Base-by-base conservation (phyloP, 176 grass and related monocot species). In the Canna indica region DNA sequence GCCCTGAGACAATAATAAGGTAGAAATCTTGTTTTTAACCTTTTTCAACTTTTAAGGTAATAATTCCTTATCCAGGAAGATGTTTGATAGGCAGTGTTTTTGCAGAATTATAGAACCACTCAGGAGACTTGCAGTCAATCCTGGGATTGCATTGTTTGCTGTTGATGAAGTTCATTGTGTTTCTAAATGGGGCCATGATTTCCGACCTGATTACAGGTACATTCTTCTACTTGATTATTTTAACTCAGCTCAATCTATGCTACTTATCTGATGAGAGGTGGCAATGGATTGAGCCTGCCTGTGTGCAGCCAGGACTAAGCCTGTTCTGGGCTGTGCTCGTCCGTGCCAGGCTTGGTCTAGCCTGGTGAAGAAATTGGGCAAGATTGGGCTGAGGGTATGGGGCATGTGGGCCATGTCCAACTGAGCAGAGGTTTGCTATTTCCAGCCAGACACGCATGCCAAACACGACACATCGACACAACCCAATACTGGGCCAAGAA, bases 151-250 rank as follows among this genome's bases (percentile, higher is more conserved):
- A 62, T 84, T 92, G 62, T 97, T 97, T 83, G 86, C 88, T 22
- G 90, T 92, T 57, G 93, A 97, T 78, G 93, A 97, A 80, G 93
- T 81, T 78, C 93, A 92, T 67, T 97, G 93, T 75, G 86, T 92
- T 82, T 97, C 88, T 57, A 97, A 97, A 75, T 97, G 93, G 93
- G 93, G 93, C 32, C 93, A 97, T 1, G 88, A 97, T 85, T 97
- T 96, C 82, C 86, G 93, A 73, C 93, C 93, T 71, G 77, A 90
- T 68, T 97, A 92, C 81, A 87, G 88, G 93, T 97, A 73, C 80
- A 79, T 56, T 79, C 75, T 83, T 75, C n/a, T 83, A 50, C 77
- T 80, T 24, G 1, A 79, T 90, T 59, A 36, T 72, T 77, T 87
- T 60, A 26, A 26, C 13, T 47, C 28, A 47, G 36, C 16, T 44